Evolutionary conservation across 2,329 filamentous ascomycete genomes (phyloP).

Genomic region (Leptoxyphium fumago): DNA sequence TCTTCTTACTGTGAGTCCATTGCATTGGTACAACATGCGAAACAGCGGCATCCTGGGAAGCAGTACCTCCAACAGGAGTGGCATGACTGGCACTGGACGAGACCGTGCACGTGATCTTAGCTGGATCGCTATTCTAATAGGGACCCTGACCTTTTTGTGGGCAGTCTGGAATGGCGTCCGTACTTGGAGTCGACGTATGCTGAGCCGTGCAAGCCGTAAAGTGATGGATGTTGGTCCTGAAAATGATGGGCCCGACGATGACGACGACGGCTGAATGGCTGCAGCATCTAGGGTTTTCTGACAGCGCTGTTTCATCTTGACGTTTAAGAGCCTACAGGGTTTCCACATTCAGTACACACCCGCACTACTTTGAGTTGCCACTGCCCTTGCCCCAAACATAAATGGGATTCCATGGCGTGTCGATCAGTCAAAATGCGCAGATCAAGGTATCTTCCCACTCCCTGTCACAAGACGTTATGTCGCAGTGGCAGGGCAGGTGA

Average conservation of each 20-base stretch:
- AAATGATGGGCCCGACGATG: constrained; percentile 39
- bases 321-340: background rate
- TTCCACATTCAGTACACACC: background rate
- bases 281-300: constrained; percentile 4
- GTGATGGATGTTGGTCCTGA: constrained; percentile 67
- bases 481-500: background rate
- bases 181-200: constrained; percentile 53
- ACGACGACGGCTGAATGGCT: background rate
- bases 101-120: constrained; percentile 66
- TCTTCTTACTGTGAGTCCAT: constrained; percentile 57
- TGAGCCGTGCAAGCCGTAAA: constrained; percentile 62
- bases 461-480: constrained; percentile 1
- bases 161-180: constrained; percentile 71
- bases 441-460: constrained; percentile 31
- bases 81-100: constrained; percentile 51
- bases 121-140: constrained; percentile 64
- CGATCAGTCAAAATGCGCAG: constrained; percentile 96
- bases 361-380: constrained; percentile 99
- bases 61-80: constrained; percentile 25
- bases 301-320: background rate
- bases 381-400: constrained; percentile 36
- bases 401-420: constrained; percentile 54
- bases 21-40: constrained; percentile 63
- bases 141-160: constrained; percentile 68
- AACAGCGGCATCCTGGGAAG: constrained; percentile 38